Base-by-base conservation (phyloP, 2,329 filamentous ascomycete species). In the Sclerotinia sclerotiorum region DNA sequence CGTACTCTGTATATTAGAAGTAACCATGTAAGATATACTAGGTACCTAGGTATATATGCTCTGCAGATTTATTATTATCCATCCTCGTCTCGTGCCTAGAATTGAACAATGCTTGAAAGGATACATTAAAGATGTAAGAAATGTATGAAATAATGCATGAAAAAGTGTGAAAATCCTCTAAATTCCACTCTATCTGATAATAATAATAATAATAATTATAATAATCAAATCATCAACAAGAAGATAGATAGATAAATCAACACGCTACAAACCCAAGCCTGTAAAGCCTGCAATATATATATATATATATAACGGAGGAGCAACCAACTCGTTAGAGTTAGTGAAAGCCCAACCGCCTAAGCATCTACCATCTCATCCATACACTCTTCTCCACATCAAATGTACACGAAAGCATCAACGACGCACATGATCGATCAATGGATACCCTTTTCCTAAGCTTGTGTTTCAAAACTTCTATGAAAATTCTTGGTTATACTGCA, bases 351-450 rank as follows among this genome's bases (percentile, higher is more conserved):
- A 35, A 55, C 29, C 32, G 52, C 29, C 39, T 42, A 52, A 15
- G 49, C 13, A 27, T 27, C 13, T 39, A 39, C 35, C 35, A 39
- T 39, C 7, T 13, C 35, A 39, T 39, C 27, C 8, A 10, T 32
- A 54, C 27, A 10, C 17, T 24, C 24, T 48, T 58, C 39, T 58
- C 56, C 56, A 58, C 56, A 58, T 42, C 42, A n/a, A 42, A 57
- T 57, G 55, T 57, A 57, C 55, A 57, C 55, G 55, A 42, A 42
- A 60, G 39, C 56, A 29, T 60, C 8, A 32, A 46, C 57, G 57
- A 46, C 24, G 24, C 39, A 46, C 19, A 44, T 46, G 57, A 60
- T 60, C 24, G 42, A 21, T 17, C 39, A 60, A 29, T 27, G 19
- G 39, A 46, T 39, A 13, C 27, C n/a, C 17, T 10, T 52, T 52